phyloP scores from a whole-genome alignment of 1,284 basidiomycete species.

The Gymnopus androsaceus region DNA sequence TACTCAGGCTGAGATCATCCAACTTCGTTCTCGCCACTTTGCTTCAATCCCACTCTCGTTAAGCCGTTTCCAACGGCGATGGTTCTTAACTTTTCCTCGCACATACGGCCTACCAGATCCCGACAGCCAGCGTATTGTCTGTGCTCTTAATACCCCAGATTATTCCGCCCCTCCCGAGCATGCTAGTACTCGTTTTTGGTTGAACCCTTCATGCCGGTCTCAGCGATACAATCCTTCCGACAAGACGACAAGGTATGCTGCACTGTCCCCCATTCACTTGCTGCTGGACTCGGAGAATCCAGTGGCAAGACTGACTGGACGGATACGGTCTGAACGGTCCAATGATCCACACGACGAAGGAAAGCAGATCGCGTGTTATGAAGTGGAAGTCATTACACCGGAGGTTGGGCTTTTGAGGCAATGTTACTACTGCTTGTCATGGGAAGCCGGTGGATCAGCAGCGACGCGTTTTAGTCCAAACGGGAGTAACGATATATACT shows the following conservation, averaged over 20 bases:
- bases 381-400: constrained; percentile 8
- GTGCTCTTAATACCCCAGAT: constrained; percentile 5
- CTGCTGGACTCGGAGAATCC: constrained; percentile 4
- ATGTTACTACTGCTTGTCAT: constrained; percentile 10
- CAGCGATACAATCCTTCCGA: constrained; percentile 8
- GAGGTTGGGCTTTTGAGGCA: constrained; percentile 7
- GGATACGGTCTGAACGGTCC: constrained; percentile 4
- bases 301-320: constrained; percentile 8
- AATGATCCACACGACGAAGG: constrained; percentile 8
- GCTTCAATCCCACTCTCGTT: constrained; percentile 6
- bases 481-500: constrained; percentile 4
- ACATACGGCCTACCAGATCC: constrained; percentile 6
- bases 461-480: not conserved
- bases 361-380: constrained; percentile 3
- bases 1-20: constrained; percentile 7
- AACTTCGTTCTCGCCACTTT: constrained; percentile 11
- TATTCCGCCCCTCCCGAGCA: not conserved
- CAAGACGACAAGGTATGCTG: not conserved
- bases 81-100: constrained; percentile 8
- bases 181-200: constrained; percentile 4
- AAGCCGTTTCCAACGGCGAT: constrained; percentile 4
- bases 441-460: constrained; percentile 2
- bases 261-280: constrained; percentile 5
- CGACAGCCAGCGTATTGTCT: constrained; percentile 3
- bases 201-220: constrained; percentile 9